Base-by-base conservation (phyloP, 1,284 basidiomycete species). In the Pseudozyma hubeiensis region DNA sequence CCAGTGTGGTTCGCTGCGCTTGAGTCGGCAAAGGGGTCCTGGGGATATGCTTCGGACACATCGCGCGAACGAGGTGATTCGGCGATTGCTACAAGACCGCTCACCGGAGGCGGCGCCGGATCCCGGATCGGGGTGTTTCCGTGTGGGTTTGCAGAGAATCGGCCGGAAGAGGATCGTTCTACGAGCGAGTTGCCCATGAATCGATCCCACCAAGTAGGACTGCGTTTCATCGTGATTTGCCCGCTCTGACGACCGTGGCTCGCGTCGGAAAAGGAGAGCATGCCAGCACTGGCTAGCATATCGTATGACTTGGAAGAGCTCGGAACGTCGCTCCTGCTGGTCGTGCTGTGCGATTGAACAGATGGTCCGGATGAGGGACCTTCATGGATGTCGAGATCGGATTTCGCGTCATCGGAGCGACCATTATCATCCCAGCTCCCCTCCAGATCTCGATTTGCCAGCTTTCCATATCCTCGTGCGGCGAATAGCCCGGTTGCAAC, bases 181-280 rank as follows among this genome's bases (percentile, higher is more conserved):
- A 80, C 60, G 44, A 74, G 59, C 39, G 68, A 66, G 47, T 57
- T 68, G 41, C 69, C 71, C 75, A 80, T 74, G 66, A 81, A 74
- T 7, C 77, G 67, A 43, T 74, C 77, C 80, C 80, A 81, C 80
- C 80, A 81, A 1, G 79, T 79, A 3, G 68, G 58, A 45, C 74
- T 77, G 34, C 80, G 70, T 33, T 64, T 68, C 45, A 81, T 77
- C 41, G n/a, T 35, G 33, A 16, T 51, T 16, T 31, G 34, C 7
- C 49, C 45, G 10, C 51, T 51, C 8, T 16, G n/a, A 13, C 55
- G 61, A 16, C 59, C 52, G 35, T 63, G 55, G 45, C 51, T 58
- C 0, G 72, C 56, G 40, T 79, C 76, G 3, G 68, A 73, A 49
- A 78, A 79, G 3, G 78, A 78, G 4, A 73, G 56, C 5, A 77